Base-by-base conservation (phyloP, 257 asterid genomes). In the Phtheirospermum japonicum region DNA sequence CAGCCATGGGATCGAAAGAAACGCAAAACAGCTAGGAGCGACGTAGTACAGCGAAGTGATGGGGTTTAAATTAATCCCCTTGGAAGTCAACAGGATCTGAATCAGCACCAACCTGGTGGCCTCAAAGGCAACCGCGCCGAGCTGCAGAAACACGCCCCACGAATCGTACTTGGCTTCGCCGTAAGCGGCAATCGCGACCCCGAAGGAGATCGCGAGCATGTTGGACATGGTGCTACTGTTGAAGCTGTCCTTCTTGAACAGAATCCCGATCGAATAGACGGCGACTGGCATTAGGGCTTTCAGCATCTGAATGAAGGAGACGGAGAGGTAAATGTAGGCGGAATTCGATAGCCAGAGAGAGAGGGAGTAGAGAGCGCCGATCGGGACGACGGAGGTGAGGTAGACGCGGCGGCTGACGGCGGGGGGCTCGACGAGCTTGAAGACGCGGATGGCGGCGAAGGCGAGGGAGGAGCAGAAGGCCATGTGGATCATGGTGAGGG, bases 241-340 rank as follows among this genome's bases (percentile, higher is more conserved):
- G 48, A n/a, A 68, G 46, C 67, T 42, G 51, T 68, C 68, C 42
- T 69, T 69, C 17, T 69, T 69, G 18, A 68, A 51, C 13, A 68
- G 63, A 23, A 68, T 68, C 16, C 73, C 73, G 13, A 68, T 68
- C 0, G 73, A 60, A 36, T 68, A 69, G 10, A 69, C 74, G 8
- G 68, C 74, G 30, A 69, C 74, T 0, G 74, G 74, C 74, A 69
- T 69, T 2, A 69, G 59, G 39, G 74, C 74, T 42, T 69, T 69
- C 13, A 69, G 74, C 74, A 61, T 69, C 33, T 69, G 74, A 9
- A 69, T 69, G 62, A 69, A 69, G 63, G 74, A 69, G 0, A 61
- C 74, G 0, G 74, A 48, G 54, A 48, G 54, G 54, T 48, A 48
- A 20, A 48, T 48, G 54, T 48, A 48, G 13, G 54, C 54, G 28